These are phyloP conservation scores for Schwanniomyces occidentalis DNA, from an alignment of 805 yeast species.

Conservation along the genomic window DNA sequence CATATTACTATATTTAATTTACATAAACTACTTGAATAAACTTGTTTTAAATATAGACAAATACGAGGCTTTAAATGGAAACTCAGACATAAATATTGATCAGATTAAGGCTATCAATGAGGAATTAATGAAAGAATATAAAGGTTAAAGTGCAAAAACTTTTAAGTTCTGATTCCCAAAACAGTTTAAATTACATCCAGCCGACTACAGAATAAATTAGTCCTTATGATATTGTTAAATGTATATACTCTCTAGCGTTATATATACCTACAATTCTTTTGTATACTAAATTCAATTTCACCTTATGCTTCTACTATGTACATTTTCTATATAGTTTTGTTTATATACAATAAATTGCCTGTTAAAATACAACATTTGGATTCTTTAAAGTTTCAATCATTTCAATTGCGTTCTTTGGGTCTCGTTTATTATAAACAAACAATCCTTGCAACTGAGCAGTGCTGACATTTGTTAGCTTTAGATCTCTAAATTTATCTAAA, in stretches of 20 bases:
- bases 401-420: conserved; percentile 71
- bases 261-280: no score
- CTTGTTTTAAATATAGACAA: conserved; percentile 41
- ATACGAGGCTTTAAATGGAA: conserved; percentile 39
- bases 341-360: conserved; percentile 4
- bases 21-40: conserved; percentile 45
- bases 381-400: conserved; percentile 53
- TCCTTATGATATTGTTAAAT: no score
- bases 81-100: conserved; percentile 36
- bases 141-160: conserved; percentile 23
- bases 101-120: conserved; percentile 38
- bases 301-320: no score
- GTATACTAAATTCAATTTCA: no score
- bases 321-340: conserved; percentile 1
- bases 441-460: conserved; percentile 96
- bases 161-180: no score
- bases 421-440: conserved; percentile 86
- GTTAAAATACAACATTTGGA: conserved; percentile 23
- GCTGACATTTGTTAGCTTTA: conserved; percentile 57
- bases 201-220: no score
- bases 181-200: no score
- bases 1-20: conserved; percentile 46
- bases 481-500: conserved; percentile 43
- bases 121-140: conserved; percentile 31
- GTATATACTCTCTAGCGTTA: no score